Conservation (phyloP, 768 basidiomycete species). For the Russula earlei region DNA sequence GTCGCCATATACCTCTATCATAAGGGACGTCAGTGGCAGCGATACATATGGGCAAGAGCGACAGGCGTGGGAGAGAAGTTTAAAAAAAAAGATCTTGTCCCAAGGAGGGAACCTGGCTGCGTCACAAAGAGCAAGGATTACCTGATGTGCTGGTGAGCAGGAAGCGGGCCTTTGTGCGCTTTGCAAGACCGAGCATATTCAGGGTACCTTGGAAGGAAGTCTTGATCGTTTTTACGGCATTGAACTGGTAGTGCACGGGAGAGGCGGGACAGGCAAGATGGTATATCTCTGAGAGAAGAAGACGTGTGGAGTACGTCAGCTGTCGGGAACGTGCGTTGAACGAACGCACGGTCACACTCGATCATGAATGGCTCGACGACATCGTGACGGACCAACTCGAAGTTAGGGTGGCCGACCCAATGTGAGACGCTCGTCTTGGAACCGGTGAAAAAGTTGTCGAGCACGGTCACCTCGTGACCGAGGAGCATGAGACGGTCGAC, state of each 20-base stretch:
- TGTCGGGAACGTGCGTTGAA: neutral
- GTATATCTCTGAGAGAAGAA: conserved; percentile 66
- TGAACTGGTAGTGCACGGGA: conserved; percentile 95
- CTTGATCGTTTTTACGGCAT: conserved; percentile 96
- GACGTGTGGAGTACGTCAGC: neutral
- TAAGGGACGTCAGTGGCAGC: neutral
- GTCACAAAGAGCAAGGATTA: conserved; percentile 26
- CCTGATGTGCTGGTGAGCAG: conserved; percentile 92
- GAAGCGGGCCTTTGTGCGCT: conserved; percentile 95
- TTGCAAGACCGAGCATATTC: conserved; percentile 98
- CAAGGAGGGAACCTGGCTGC: neutral
- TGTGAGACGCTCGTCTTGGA: conserved; percentile 94
- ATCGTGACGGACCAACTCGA: conserved; percentile 96
- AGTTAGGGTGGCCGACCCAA: conserved; percentile 98
- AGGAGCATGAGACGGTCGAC: conserved; percentile 97
- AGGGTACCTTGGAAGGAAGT: conserved; percentile 97
- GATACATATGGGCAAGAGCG: neutral
- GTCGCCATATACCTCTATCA: conserved; percentile 90
- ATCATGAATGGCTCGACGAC: conserved; percentile 97
- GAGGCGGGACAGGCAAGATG: conserved; percentile 98
- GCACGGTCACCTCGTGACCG: conserved; percentile 93
- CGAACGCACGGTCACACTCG: conserved; percentile 83
- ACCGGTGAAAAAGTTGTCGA: conserved; percentile 99
- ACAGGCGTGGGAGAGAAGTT: neutral
- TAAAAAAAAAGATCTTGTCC: no score